Conservation (phyloP, 1,139 yeast genomes). For the Meyerozyma smithsonii region DNA sequence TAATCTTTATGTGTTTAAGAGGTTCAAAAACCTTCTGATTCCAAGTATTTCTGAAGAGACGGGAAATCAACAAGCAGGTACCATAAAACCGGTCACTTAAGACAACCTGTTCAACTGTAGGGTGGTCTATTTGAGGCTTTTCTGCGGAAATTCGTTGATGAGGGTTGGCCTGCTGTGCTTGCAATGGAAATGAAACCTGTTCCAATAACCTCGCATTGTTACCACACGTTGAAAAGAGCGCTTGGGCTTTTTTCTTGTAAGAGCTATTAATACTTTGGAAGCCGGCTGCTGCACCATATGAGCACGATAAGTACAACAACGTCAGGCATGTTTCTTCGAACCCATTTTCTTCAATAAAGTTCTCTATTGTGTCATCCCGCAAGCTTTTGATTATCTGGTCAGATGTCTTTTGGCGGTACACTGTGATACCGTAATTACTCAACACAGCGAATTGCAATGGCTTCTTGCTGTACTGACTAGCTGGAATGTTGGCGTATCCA, state of each 20-base stretch:
- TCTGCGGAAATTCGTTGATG: constrained; percentile 85
- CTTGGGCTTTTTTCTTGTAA: constrained; percentile 44
- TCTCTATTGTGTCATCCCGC: constrained; percentile 52
- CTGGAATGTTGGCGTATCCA: constrained; percentile 79
- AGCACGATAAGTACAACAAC: constrained; percentile 77
- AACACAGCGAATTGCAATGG: constrained; percentile 73
- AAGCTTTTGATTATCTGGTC: constrained; percentile 69
- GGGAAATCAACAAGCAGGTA: constrained; percentile 70
- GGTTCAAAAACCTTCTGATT: constrained; percentile 56
- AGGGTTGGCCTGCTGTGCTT: constrained; percentile 32
- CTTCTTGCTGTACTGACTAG: constrained; percentile 69
- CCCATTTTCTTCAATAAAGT: constrained; percentile 46
- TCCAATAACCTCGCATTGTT: constrained; percentile 46
- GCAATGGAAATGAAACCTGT: constrained; percentile 7
- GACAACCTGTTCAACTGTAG: constrained; percentile 65
- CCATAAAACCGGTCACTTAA: constrained; percentile 93
- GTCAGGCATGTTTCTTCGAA: constrained; percentile 80
- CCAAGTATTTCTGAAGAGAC: constrained; percentile 82
- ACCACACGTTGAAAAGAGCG: constrained; percentile 52
- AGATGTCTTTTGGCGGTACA: constrained; percentile 75
- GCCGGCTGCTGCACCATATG: constrained; percentile 37
- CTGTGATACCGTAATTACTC: constrained; percentile 73
- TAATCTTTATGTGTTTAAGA: constrained; percentile 41
- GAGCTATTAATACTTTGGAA: constrained; percentile 46
- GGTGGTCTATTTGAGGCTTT: constrained; percentile 32